Conservation (phyloP, 2,329 filamentous ascomycete genomes). For the Leptographium flavum region DNA sequence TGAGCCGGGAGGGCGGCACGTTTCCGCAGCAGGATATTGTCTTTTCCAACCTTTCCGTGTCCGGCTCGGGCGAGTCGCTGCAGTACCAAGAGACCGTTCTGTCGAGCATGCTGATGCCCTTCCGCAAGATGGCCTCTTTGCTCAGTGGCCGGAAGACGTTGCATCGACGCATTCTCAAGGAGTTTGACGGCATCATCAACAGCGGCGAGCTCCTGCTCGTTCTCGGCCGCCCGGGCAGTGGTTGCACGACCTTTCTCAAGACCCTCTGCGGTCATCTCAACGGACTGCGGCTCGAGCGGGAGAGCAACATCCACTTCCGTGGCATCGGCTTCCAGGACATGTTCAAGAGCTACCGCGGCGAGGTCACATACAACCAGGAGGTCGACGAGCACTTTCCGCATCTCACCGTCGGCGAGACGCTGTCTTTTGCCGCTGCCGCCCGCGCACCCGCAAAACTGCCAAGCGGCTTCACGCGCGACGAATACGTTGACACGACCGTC, state of each 20-base stretch:
- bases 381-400: slow-evolving; percentile 52
- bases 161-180: too few species aligned
- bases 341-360: slow-evolving; percentile 48
- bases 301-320: slow-evolving; percentile 45
- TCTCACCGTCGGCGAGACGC: slow-evolving; percentile 51
- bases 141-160: too few species aligned
- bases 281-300: slow-evolving; percentile 36
- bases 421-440: slow-evolving; percentile 44
- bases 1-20: too few species aligned
- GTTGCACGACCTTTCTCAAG: slow-evolving; percentile 44
- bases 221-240: slow-evolving; percentile 40
- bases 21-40: too few species aligned
- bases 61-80: too few species aligned
- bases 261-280: slow-evolving; percentile 44
- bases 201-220: slow-evolving; percentile 43
- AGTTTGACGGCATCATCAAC: slow-evolving; percentile 40
- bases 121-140: too few species aligned
- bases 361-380: slow-evolving; percentile 66
- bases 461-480: slow-evolving; percentile 32
- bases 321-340: slow-evolving; percentile 42
- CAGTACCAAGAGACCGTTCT: too few species aligned
- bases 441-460: slow-evolving; percentile 34
- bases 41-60: too few species aligned
- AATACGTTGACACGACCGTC: slow-evolving; percentile 41
- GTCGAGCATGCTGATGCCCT: too few species aligned